Base-by-base conservation (phyloP, 345 rosid genomes). In the Syzygium grande region DNA sequence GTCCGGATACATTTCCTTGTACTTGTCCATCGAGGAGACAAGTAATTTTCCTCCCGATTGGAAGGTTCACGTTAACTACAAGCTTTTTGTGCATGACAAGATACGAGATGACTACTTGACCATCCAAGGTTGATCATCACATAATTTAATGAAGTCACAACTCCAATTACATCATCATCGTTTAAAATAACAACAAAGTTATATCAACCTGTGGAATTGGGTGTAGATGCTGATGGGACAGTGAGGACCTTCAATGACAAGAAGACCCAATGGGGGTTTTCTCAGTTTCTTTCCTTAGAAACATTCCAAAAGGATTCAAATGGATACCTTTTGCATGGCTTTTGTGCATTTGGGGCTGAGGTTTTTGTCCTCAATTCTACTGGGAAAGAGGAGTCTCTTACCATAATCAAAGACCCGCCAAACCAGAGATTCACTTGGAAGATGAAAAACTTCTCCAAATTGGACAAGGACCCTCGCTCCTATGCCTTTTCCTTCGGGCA, bases 291-390 rank as follows among this genome's bases (percentile, higher is more conserved):
- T 21, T 85, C 85, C 23, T n/a, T 43, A 27, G 38, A 84, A 25
- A 22, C n/a, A 5, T 85, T 88, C 85, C 23, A 6, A 15, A 68
- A 85, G 22, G 19, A 46, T 23, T 53, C 77, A 12, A 85, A 88
- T 53, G 23, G 41, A 52, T 55, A 49, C 19, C 77, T 51, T 19
- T 61, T 53, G 55, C 55, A 52, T 23, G 30, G 55, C 55, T 51
- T 34, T 84, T 88, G 87, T 25, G 61, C 43, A 8, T 88, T 85
- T 53, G 85, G 87, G 80, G 79, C 56, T 41, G 89, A 88, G 85
- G 85, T 88, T 85, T 61, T 73, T 38, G 87, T 88, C 16, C 16
- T 84, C 19, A 41, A 53, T 10, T 17, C 22, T 27, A 17, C 52
- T 23, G 30, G 51, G 88, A 87, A 19, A 21, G 58, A 27, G 51